Evolutionary conservation across 192 early-diverging fungal species (phyloP).

Genomic region (Dissophora ornata): DNA sequence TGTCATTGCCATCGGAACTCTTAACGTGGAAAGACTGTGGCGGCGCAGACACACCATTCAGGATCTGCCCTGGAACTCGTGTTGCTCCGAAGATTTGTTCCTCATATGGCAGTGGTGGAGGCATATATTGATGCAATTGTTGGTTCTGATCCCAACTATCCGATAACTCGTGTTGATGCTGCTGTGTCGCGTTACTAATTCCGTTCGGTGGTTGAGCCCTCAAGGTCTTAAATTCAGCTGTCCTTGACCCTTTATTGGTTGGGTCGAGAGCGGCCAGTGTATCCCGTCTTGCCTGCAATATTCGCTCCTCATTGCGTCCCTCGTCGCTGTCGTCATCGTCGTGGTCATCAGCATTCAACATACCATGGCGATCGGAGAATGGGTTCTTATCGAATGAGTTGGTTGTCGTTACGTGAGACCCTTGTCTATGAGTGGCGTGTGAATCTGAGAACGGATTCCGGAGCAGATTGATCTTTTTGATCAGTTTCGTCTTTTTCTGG

Average conservation of each 20-base stretch:
- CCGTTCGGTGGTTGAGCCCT: not conserved
- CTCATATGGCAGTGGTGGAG: too few relatives aligned
- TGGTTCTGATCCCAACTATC: too few relatives aligned
- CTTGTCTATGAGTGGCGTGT: not conserved
- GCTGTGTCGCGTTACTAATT: not conserved
- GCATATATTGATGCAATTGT: too few relatives aligned
- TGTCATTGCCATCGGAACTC: too few relatives aligned
- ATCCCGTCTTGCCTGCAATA: conserved; percentile 26
- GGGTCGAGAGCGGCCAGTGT: conserved; percentile 34
- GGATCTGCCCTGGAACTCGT: too few relatives aligned
- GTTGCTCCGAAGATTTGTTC: too few relatives aligned
- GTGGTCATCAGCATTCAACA: not conserved
- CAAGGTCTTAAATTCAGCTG: conserved; percentile 30
- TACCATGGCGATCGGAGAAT: not conserved
- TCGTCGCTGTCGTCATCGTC: conserved; percentile 17
- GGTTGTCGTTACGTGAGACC: not conserved
- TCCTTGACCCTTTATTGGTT: conserved; percentile 4
- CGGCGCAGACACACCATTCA: too few relatives aligned
- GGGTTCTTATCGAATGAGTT: not conserved
- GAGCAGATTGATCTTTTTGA: not conserved
- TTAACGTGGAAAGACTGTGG: too few relatives aligned
- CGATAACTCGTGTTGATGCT: not conserved
- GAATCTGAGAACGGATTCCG: conserved; percentile 3
- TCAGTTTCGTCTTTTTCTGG: not conserved
- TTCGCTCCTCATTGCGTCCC: conserved; percentile 24